Evolutionary conservation across 2,329 filamentous ascomycete genomes (phyloP), one percentile per base, ranked within the genome.

Genomic region (Talaromyces piceae): DNA sequence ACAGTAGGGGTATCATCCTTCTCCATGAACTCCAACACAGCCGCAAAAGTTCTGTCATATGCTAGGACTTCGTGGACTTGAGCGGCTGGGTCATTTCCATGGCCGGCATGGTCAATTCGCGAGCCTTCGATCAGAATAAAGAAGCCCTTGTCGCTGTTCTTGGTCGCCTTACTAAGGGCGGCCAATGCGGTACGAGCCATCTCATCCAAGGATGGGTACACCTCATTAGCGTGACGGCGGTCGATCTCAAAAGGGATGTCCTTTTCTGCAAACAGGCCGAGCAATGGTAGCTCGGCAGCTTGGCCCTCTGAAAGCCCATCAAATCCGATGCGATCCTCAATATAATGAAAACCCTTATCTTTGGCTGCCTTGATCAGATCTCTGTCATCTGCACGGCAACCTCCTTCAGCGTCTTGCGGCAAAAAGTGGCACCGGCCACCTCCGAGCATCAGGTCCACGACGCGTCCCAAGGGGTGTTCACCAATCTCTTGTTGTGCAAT

Each of bases 51-150:
- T 67, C 80, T 83, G 75, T 98, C 93, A 62, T 95, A 98, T 47
- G 90, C 91, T n/a, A 97, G 76, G 0, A 98, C 91, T 69, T 98
- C 93, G 59, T 88, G 84, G 9, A 91, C 88, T 63, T 93, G 88
- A 1, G 88, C 86, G 8, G 86, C 87, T 0, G 88, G 87, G 60
- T 93, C 88, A 60, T 93, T 93, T 56, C 80, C 81, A 65, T 93
- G 88, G 5, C 90, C 93, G 3, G 93, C 91, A 66, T 98, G 93
- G 63, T 98, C 93, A 61, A 98, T 97, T 39, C 93, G 80, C 61
- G 88, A 95, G 4, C 91, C 93, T 70, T 98, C 93, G 55, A 98
- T 94, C 91, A 98, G 95, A 60, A 98, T 76, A 72, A 98, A 98
- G 76, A 97, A 98, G 4, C 93, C 93, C 69, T 94, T 83, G 39